Conservation (phyloP, 1,139 yeast genomes). For the Sugiyamaella japonica region DNA sequence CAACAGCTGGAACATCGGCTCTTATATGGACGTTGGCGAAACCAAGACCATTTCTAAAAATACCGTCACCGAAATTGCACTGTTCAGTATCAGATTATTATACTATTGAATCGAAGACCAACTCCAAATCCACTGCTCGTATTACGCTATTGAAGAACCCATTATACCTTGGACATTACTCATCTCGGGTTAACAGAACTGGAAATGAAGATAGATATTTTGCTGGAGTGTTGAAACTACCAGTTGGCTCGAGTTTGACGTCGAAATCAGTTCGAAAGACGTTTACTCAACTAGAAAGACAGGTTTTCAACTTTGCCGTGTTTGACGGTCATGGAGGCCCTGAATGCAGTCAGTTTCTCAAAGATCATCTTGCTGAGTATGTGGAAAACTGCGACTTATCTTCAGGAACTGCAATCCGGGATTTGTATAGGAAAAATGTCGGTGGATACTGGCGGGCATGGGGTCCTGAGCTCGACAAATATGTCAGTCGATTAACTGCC, state of each 20-base stretch:
- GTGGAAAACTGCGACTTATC: constrained; percentile 52
- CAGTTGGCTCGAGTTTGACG: constrained; percentile 42
- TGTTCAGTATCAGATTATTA: constrained; percentile 7
- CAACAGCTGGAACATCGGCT: neutral
- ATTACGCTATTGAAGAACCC: constrained; percentile 69
- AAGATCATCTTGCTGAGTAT: constrained; percentile 52
- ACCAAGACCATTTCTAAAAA: neutral
- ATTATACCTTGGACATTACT: constrained; percentile 73
- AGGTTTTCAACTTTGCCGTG: constrained; percentile 65
- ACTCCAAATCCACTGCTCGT: constrained; percentile 30
- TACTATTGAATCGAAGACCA: neutral
- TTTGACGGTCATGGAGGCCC: constrained; percentile 96
- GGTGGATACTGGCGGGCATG: constrained; percentile 93
- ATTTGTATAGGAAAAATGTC: constrained; percentile 53
- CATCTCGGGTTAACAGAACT: constrained; percentile 72
- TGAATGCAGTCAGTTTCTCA: constrained; percentile 64
- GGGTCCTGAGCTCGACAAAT: constrained; percentile 54
- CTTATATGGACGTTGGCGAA: neutral
- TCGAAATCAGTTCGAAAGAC: constrained; percentile 35
- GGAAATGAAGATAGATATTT: constrained; percentile 80
- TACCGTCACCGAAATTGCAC: neutral
- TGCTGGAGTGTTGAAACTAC: constrained; percentile 56
- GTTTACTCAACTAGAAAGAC: constrained; percentile 31
- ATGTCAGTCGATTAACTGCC: constrained; percentile 44
- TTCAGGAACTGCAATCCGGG: constrained; percentile 47